Conservation (phyloP, 768 basidiomycete genomes). For the Lactarius psammicola region DNA sequence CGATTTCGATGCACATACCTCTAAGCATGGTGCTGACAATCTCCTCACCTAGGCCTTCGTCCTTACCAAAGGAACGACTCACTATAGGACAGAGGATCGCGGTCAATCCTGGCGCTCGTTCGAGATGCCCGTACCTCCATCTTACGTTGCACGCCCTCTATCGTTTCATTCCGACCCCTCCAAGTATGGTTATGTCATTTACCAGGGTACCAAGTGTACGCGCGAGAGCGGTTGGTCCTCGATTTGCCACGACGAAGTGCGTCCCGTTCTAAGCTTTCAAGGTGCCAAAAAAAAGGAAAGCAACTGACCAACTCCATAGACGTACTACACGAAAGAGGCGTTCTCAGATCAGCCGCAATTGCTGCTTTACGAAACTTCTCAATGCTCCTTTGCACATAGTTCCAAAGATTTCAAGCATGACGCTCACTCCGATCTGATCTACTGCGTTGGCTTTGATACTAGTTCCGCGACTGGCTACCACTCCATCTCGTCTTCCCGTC, state of each 20-base stretch:
- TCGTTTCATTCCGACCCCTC: slow-evolving; percentile 81
- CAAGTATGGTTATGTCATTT: slow-evolving; percentile 73
- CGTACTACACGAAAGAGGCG: slow-evolving; percentile 84
- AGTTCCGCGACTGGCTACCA: slow-evolving; percentile 44
- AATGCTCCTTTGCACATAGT: slow-evolving; percentile 89
- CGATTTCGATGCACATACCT: neutral
- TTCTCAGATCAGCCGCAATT: slow-evolving; percentile 60
- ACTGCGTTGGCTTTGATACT: slow-evolving; percentile 86
- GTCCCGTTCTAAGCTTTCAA: slow-evolving; percentile 28
- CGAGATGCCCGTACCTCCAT: slow-evolving; percentile 58
- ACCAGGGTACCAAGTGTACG: slow-evolving; percentile 71
- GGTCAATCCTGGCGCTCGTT: slow-evolving; percentile 88
- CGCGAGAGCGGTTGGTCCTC: slow-evolving; percentile 47
- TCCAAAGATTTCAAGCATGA: slow-evolving; percentile 78
- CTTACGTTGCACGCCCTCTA: slow-evolving; percentile 60
- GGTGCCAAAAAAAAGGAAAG: neutral
- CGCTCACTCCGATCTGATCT: slow-evolving; percentile 72
- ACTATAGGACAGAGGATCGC: slow-evolving; percentile 86
- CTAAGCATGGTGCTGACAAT: neutral
- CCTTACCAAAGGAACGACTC: slow-evolving; percentile 66
- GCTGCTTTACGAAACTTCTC: slow-evolving; percentile 67
- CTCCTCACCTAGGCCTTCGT: slow-evolving; percentile 69
- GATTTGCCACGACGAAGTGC: slow-evolving; percentile 71
- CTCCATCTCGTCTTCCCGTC: slow-evolving; percentile 57
- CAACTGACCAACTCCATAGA: slow-evolving; percentile 45